Percentiles rank a stretch among this genome's conserved stretches.
Evolutionary conservation across 768 basidiomycete species (phyloP).

Genomic region (Lentinula edodes): DNA sequence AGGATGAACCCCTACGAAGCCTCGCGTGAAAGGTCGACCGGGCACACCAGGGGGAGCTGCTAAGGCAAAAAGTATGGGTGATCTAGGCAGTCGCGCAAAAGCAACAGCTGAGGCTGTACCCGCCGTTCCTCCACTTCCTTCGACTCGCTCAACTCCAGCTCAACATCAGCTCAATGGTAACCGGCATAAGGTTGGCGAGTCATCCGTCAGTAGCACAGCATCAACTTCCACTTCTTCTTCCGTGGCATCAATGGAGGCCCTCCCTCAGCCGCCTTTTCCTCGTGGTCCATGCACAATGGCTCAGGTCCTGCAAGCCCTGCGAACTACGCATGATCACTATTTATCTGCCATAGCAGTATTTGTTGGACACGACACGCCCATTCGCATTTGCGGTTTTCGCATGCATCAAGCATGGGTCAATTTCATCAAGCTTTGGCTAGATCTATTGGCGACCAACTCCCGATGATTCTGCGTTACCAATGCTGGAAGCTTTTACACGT

Average conservation of each 20-base stretch:
- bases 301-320: constrained; percentile 71
- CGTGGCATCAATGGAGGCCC: constrained; percentile 41
- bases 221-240: constrained; percentile 70
- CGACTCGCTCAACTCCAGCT: constrained; percentile 17
- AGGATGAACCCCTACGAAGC: constrained; percentile 29
- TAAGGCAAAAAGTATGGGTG: constrained; percentile 50
- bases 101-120: constrained; percentile 27
- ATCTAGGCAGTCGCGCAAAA: constrained; percentile 30
- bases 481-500: constrained; percentile 54
- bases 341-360: constrained; percentile 95
- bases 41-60: constrained; percentile 23
- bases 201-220: constrained; percentile 66
- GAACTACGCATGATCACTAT: constrained; percentile 84
- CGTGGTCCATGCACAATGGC: constrained; percentile 63
- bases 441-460: constrained; percentile 81
- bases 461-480: constrained; percentile 61
- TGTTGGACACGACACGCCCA: constrained; percentile 97
- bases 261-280: constrained; percentile 56
- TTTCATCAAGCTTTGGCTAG: constrained; percentile 92
- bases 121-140: constrained; percentile 27
- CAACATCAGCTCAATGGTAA: constrained; percentile 28
- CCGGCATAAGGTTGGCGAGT: constrained; percentile 37
- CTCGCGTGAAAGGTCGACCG: constrained; percentile 19
- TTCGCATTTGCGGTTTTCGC: constrained; percentile 82
- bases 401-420: constrained; percentile 93